These are phyloP conservation scores for Trichoderma reesei DNA, from an alignment of 495 filamentous ascomycete species.

Conservation along the genomic window DNA sequence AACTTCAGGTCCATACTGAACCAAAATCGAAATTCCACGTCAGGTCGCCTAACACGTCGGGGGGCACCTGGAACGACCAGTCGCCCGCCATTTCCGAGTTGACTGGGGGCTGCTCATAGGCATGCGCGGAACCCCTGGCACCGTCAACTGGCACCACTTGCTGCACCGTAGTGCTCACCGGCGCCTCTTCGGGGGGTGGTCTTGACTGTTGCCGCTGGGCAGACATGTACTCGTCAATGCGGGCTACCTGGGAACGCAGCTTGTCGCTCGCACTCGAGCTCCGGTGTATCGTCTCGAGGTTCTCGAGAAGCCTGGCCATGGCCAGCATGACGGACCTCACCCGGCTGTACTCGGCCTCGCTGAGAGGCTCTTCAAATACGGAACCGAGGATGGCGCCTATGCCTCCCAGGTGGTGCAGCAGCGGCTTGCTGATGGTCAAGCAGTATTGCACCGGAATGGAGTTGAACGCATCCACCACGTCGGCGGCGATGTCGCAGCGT, in stretches of 20 bases:
- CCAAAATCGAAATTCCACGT: conserved; percentile 12
- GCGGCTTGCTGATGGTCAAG: conserved; percentile 40
- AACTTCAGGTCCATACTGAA: not conserved
- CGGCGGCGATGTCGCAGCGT: conserved; percentile 38
- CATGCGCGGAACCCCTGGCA: not conserved
- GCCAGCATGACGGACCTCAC: conserved; percentile 36
- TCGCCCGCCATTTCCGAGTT: not conserved
- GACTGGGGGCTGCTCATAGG: not conserved
- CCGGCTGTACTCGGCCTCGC: conserved; percentile 34
- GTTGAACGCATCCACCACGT: conserved; percentile 37
- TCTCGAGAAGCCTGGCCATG: conserved; percentile 41
- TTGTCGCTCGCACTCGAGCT: conserved; percentile 31
- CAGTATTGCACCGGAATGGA: conserved; percentile 36
- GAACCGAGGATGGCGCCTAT: conserved; percentile 42
- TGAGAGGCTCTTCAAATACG: conserved; percentile 39
- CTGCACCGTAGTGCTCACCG: not conserved
- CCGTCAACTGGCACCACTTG: not conserved
- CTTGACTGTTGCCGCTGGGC: conserved; percentile 11
- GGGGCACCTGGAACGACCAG: conserved; percentile 4
- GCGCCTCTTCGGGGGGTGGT: not conserved
- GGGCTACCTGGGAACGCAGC: conserved; percentile 33
- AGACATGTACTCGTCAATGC: conserved; percentile 41
- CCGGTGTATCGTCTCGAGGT: conserved; percentile 33
- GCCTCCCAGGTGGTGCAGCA: conserved; percentile 40
- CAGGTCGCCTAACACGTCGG: conserved; percentile 5